phyloP scores from a whole-genome alignment of 768 basidiomycete genomes.

The Termitomyces sp. region DNA sequence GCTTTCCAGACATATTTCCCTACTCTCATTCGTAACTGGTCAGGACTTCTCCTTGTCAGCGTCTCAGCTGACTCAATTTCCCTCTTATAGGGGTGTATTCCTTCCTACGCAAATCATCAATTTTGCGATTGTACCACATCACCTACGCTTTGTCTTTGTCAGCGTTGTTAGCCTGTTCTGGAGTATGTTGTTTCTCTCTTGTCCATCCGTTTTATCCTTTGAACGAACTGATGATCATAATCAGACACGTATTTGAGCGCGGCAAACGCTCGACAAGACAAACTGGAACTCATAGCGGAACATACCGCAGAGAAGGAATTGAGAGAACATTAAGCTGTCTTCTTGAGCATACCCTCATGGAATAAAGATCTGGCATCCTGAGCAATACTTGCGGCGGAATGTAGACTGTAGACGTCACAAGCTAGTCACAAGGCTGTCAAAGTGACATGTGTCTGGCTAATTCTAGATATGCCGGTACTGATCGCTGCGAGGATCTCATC shows the following conservation, averaged over 20 bases:
- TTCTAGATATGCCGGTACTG: too few relatives aligned
- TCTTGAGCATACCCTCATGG: background rate
- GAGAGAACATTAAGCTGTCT: background rate
- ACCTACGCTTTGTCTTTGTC: slow-evolving; percentile 69
- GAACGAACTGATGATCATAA: background rate
- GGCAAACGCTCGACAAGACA: slow-evolving; percentile 35
- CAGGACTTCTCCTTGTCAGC: slow-evolving; percentile 6
- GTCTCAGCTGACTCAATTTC: background rate
- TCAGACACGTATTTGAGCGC: slow-evolving; percentile 61
- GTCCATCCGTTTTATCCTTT: background rate
- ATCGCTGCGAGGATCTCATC: too few relatives aligned
- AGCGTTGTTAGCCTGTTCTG: slow-evolving; percentile 77
- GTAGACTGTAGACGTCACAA: too few relatives aligned
- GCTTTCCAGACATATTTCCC: slow-evolving; percentile 54
- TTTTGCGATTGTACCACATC: slow-evolving; percentile 70
- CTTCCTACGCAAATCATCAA: slow-evolving; percentile 76
- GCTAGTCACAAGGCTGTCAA: too few relatives aligned
- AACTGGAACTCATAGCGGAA: background rate
- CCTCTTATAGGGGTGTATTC: slow-evolving; percentile 54
- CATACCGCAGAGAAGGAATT: background rate
- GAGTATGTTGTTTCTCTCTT: slow-evolving; percentile 47
- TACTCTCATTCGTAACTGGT: slow-evolving; percentile 77
- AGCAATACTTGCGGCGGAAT: too few relatives aligned
- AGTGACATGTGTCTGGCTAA: too few relatives aligned
- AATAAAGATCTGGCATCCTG: too few relatives aligned